Conservation (phyloP, 2,329 filamentous ascomycete genomes). For the Akanthomyces lecanii region DNA sequence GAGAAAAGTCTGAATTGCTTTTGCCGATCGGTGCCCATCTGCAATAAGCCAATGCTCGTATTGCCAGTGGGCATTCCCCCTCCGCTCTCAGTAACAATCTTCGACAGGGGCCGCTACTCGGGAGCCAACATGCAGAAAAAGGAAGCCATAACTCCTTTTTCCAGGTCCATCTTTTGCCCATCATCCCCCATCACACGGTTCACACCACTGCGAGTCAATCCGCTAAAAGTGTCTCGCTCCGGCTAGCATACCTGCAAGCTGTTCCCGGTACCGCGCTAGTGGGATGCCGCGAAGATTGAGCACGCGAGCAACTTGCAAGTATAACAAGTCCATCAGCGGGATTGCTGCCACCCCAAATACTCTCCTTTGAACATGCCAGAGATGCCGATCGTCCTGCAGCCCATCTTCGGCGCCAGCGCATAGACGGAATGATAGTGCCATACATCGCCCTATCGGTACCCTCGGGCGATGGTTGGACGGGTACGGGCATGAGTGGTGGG, state of each 20-base stretch:
- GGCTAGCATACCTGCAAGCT: background rate
- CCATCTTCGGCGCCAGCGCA: background rate
- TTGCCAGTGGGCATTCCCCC: background rate
- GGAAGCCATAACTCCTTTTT: background rate
- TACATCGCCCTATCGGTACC: background rate
- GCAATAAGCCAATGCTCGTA: background rate
- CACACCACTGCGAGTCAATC: background rate
- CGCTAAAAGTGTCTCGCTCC: background rate
- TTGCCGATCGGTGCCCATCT: slow-evolving; percentile 3
- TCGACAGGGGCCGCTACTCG: background rate
- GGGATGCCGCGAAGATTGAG: background rate
- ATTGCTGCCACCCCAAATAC: background rate
- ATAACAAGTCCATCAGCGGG: background rate
- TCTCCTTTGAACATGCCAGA: background rate
- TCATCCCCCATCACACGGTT: background rate
- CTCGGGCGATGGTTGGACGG: background rate
- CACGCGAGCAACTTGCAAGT: slow-evolving; percentile 5
- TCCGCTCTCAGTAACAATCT: background rate
- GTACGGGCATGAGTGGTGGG: background rate
- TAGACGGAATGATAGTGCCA: background rate
- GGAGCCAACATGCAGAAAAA: background rate
- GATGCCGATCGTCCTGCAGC: background rate
- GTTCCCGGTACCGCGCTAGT: background rate
- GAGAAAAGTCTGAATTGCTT: background rate
- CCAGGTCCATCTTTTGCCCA: background rate